Evolutionary conservation across 2,329 filamentous ascomycete species (phyloP).

Genomic region (Drechslerella stenobrocha): DNA sequence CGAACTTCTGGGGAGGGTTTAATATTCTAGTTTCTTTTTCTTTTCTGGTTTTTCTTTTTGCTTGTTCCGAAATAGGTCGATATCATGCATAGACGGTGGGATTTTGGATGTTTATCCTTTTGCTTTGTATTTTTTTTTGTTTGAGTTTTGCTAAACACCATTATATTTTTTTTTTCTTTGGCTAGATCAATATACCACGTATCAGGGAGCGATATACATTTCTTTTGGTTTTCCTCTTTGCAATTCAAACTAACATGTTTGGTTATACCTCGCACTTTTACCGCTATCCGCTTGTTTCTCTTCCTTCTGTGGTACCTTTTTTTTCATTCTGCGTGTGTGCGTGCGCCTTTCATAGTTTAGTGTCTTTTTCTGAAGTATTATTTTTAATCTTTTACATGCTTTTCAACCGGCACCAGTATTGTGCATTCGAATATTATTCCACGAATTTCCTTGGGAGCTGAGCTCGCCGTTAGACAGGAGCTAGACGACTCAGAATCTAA

Average conservation of each 20-base stretch:
- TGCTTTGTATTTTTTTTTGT: slow-evolving; percentile 12
- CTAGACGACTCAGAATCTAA: slow-evolving; percentile 24
- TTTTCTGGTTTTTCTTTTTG: slow-evolving; percentile 13
- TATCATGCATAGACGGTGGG: slow-evolving; percentile 47
- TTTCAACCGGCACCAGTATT: not conserved
- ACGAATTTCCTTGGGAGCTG: slow-evolving; percentile 46
- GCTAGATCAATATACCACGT: slow-evolving; percentile 47
- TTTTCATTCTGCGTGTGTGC: not conserved
- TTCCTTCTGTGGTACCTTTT: not conserved
- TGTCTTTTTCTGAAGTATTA: not conserved
- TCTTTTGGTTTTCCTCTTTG: slow-evolving; percentile 10
- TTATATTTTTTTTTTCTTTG: slow-evolving; percentile 43
- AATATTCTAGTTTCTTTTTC: slow-evolving; percentile 19
- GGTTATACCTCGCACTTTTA: slow-evolving; percentile 5
- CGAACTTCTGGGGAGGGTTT: slow-evolving; percentile 1
- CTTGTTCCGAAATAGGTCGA: slow-evolving; percentile 25
- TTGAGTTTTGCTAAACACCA: slow-evolving; percentile 26
- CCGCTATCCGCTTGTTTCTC: not conserved
- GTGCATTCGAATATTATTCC: slow-evolving; percentile 22
- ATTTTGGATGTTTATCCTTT: slow-evolving; percentile 30
- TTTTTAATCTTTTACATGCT: slow-evolving; percentile 3
- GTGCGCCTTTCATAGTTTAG: not conserved
- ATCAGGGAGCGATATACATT: slow-evolving; percentile 46
- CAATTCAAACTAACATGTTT: not conserved
- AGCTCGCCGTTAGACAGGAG: slow-evolving; percentile 27